Evolutionary conservation across 495 filamentous ascomycete genomes (phyloP).

Genomic region (Staphylotrichum tortipilum): DNA sequence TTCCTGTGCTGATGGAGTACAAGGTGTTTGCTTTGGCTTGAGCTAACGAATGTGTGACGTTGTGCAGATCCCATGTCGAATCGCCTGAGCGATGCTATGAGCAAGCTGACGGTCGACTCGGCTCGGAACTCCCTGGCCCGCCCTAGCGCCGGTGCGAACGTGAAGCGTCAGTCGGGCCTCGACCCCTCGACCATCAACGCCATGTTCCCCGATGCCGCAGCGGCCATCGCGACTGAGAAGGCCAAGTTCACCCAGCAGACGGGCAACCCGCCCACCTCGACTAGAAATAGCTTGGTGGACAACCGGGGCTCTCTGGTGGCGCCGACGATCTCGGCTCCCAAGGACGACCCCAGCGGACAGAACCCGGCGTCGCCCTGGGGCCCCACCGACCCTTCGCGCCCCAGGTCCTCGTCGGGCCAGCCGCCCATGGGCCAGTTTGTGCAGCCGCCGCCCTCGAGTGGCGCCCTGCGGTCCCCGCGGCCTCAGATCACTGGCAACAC

Average conservation of each 20-base stretch:
- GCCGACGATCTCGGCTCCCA: constrained; percentile 61
- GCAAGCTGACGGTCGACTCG: constrained; percentile 76
- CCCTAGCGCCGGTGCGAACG: constrained; percentile 55
- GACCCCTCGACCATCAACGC: constrained; percentile 93
- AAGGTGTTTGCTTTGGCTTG: background rate
- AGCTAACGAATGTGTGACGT: constrained; percentile 2
- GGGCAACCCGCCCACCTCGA: constrained; percentile 79
- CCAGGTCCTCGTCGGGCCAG: constrained; percentile 85
- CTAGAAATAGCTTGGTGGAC: constrained; percentile 86
- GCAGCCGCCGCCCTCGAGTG: constrained; percentile 68
- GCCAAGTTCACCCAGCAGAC: constrained; percentile 93
- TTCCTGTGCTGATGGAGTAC: background rate
- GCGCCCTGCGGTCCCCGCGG: constrained; percentile 76
- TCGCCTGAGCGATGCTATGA: constrained; percentile 95
- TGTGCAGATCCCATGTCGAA: constrained; percentile 89
- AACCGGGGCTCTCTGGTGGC: constrained; percentile 70
- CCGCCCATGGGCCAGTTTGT: constrained; percentile 95
- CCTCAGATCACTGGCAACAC: constrained; percentile 53
- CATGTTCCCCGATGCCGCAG: constrained; percentile 98
- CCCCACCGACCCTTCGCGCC: constrained; percentile 52
- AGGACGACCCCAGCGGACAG: constrained; percentile 47
- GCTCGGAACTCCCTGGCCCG: constrained; percentile 81
- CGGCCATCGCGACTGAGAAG: constrained; percentile 94
- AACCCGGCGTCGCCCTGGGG: constrained; percentile 75
- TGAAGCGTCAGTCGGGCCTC: constrained; percentile 85